Evolutionary conservation across 2,329 filamentous ascomycete genomes (phyloP), one percentile per base, ranked within the genome.

Genomic region (Diaporthe australafricana): DNA sequence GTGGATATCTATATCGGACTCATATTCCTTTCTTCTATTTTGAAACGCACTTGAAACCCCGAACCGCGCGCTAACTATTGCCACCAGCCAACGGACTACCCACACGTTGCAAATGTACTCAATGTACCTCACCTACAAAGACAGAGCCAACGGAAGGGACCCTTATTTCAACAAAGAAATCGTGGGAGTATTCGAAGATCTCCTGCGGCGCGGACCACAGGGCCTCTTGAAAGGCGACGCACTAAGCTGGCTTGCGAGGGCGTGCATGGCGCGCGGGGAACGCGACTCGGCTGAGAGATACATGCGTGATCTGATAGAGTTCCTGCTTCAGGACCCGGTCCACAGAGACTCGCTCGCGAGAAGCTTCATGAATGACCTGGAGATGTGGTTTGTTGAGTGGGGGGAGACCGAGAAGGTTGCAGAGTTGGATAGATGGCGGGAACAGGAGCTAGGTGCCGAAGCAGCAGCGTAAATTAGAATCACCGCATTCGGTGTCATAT

Each of bases 291-390:
- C 68, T 3, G 68, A 70, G 38, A n/a, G 27, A 17, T 70, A 70
- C n/a, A 70, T 70, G 68, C 68, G 57, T 27, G 50, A 66, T 20
- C 57, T 70, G 17, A 70, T 70, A 11, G 12, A 53, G n/a, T 38
- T 38, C 20, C 40, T 35, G 20, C 62, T 70, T 9, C 25, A 48
- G 12, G 27, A 56, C 45, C 17, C 50, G 16, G 1, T 38, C 11
- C 38, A 47, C 45, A 60, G 40, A 17, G 32, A 45, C 14, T 35
- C 65, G 5, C 20, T 47, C 4, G 40, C 65, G 17, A 56, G 48
- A 17, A 48, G 25, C 3, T 42, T 50, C 40, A 38, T 71, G 60
- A 56, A 63, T 47, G 57, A 67, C 7, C 60, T 71, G 9, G 60
- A 71, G 27, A 30, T 17, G 22, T 71, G 69, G 69, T 55, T 71